Evolutionary conservation across 768 basidiomycete species (phyloP).

Genomic region (Suillus spraguei): DNA sequence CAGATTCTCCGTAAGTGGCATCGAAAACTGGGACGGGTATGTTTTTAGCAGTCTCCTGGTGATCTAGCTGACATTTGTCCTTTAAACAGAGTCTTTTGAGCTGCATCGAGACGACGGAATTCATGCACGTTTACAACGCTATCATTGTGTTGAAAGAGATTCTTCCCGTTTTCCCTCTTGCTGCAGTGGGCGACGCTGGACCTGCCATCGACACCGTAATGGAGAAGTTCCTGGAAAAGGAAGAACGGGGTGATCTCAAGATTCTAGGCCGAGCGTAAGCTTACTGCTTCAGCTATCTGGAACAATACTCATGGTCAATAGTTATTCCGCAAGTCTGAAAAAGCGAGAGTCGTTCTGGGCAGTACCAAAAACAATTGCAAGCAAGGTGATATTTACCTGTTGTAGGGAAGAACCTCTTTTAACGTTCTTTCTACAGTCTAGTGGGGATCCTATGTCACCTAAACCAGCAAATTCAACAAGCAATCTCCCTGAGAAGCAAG

Average conservation of each 20-base stretch:
- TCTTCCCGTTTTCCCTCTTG: constrained; percentile 83
- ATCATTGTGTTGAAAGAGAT: constrained; percentile 93
- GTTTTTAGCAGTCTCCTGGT: constrained; percentile 20
- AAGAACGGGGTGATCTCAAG: constrained; percentile 84
- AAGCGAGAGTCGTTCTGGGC: constrained; percentile 67
- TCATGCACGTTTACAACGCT: constrained; percentile 98
- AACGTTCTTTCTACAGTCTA: constrained; percentile 21
- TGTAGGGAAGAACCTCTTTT: background rate
- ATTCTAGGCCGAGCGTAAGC: constrained; percentile 77
- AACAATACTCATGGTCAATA: constrained; percentile 27
- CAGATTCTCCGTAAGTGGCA: constrained; percentile 84
- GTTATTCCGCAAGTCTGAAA: constrained; percentile 76
- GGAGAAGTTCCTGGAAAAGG: constrained; percentile 67
- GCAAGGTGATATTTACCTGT: constrained; percentile 34
- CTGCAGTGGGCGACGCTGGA: constrained; percentile 58
- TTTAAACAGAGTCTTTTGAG: constrained; percentile 66
- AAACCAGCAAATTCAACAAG: constrained; percentile 35
- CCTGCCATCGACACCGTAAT: constrained; percentile 59
- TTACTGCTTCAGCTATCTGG: constrained; percentile 8
- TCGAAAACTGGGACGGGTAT: constrained; percentile 68
- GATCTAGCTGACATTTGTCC: constrained; percentile 1
- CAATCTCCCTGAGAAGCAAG: constrained; percentile 27
- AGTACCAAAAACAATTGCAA: constrained; percentile 28
- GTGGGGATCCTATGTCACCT: constrained; percentile 31
- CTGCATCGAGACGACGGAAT: constrained; percentile 86